phyloP scores from a whole-genome alignment of 1,284 basidiomycete genomes.

The Cryptococcus deneoformans region DNA sequence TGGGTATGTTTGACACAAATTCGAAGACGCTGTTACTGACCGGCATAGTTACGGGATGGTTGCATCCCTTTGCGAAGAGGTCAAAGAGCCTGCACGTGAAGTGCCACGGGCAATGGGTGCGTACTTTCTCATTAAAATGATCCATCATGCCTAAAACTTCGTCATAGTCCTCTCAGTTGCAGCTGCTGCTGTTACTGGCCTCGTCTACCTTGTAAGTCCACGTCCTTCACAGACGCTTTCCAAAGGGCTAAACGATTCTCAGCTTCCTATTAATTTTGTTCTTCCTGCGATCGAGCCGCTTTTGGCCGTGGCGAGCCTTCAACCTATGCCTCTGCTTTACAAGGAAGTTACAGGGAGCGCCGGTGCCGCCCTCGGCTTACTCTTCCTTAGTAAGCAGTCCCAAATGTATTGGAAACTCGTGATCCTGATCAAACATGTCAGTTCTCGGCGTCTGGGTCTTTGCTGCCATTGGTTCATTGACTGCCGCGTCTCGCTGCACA shows the following conservation, averaged over 20 bases:
- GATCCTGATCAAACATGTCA: slow-evolving; percentile 3
- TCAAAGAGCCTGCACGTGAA: slow-evolving; percentile 46
- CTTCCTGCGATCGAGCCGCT: slow-evolving; percentile 49
- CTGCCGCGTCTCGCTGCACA: slow-evolving; percentile 50
- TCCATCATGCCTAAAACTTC: not conserved
- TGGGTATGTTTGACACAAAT: slow-evolving; percentile 16
- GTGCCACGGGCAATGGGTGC: slow-evolving; percentile 48
- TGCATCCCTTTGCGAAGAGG: slow-evolving; percentile 49
- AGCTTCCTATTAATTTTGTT: slow-evolving; percentile 53
- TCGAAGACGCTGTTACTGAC: slow-evolving; percentile 4
- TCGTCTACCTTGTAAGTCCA: slow-evolving; percentile 43
- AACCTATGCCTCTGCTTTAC: slow-evolving; percentile 53
- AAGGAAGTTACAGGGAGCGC: slow-evolving; percentile 49
- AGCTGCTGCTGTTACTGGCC: slow-evolving; percentile 51
- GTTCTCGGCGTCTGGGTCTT: slow-evolving; percentile 53
- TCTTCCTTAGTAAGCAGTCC: slow-evolving; percentile 46
- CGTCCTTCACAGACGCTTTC: not conserved
- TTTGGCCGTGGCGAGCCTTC: slow-evolving; percentile 47
- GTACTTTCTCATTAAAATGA: slow-evolving; percentile 10
- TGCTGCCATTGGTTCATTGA: slow-evolving; percentile 52
- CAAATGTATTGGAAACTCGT: not conserved
- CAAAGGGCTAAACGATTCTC: not conserved
- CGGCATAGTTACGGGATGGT: slow-evolving; percentile 48
- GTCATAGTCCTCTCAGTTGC: slow-evolving; percentile 46
- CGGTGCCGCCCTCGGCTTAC: slow-evolving; percentile 51